phyloP scores from a whole-genome alignment of 2,329 filamentous ascomycete genomes.

The Colletotrichum tofieldiae region DNA sequence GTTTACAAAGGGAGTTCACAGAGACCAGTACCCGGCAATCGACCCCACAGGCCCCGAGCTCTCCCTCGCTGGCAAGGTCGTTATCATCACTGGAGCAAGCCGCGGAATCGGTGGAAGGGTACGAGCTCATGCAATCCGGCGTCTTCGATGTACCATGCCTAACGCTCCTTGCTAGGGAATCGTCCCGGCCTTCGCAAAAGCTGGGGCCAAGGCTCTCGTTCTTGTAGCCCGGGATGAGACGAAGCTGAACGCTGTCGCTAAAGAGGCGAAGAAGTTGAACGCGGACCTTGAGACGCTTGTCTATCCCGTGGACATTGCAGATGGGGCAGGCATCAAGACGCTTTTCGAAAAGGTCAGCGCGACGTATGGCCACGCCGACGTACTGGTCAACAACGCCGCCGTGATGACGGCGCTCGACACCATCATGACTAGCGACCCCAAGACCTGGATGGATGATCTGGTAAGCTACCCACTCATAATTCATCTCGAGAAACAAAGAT shows the following conservation, averaged over 20 bases:
- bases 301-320: conserved; percentile 2
- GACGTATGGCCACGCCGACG: conserved; percentile 58
- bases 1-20: conserved; percentile 9
- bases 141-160: too few relatives aligned
- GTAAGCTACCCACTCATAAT: background rate
- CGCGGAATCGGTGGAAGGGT: conserved; percentile 69
- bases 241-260: conserved; percentile 53
- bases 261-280: conserved; percentile 51
- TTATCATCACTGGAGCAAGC: conserved; percentile 76
- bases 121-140: background rate
- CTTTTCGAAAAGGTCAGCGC: conserved; percentile 54
- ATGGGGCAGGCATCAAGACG: conserved; percentile 28
- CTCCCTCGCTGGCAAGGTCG: conserved; percentile 60
- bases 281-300: conserved; percentile 30
- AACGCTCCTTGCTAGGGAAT: conserved; percentile 25
- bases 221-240: conserved; percentile 53
- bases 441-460: conserved; percentile 16
- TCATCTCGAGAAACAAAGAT: too few relatives aligned
- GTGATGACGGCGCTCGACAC: conserved; percentile 10
- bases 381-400: conserved; percentile 60
- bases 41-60: conserved; percentile 53
- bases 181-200: conserved; percentile 44
- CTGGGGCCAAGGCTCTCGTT: conserved; percentile 43
- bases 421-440: conserved; percentile 1
- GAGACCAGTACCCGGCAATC: conserved; percentile 50